Evolutionary conservation across 768 basidiomycete species (phyloP).

Genomic region (Pleurotus sapidus): DNA sequence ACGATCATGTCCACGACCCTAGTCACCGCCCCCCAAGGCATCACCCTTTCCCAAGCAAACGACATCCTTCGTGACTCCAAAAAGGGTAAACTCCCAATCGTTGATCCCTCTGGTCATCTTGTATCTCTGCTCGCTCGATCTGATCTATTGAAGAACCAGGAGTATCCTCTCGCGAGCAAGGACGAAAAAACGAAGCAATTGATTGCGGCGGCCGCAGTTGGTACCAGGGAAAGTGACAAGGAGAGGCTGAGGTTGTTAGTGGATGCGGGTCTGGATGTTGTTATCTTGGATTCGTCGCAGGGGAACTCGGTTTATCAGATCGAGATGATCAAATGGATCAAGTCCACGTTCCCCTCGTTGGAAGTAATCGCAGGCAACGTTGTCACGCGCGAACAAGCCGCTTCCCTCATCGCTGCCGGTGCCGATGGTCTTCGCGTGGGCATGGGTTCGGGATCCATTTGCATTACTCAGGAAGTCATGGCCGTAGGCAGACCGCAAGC

Average conservation of each 20-base stretch:
- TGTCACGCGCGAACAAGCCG: conserved; percentile 96
- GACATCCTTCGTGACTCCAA: conserved; percentile 92
- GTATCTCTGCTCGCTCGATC: conserved; percentile 90
- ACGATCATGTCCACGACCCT: conserved; percentile 89
- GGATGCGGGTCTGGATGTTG: conserved; percentile 94
- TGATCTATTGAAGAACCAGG: conserved; percentile 96
- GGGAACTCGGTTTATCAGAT: conserved; percentile 93
- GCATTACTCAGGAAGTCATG: conserved; percentile 99
- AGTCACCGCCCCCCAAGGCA: conserved; percentile 83
- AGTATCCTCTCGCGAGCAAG: conserved; percentile 93
- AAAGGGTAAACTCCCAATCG: conserved; percentile 94
- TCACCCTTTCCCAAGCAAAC: conserved; percentile 91
- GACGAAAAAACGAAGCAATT: conserved; percentile 90
- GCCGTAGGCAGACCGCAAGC: conserved; percentile 98
- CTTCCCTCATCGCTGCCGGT: conserved; percentile 87
- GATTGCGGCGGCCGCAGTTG: conserved; percentile 93
- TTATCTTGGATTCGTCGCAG: conserved; percentile 93
- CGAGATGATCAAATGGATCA: conserved; percentile 95
- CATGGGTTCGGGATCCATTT: conserved; percentile 98
- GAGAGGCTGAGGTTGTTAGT: conserved; percentile 84
- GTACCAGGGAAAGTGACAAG: conserved; percentile 86
- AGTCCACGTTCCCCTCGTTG: conserved; percentile 76
- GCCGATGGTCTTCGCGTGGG: conserved; percentile 95
- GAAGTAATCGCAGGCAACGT: conserved; percentile 98
- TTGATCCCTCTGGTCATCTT: conserved; percentile 64